Evolutionary conservation across 2,329 filamentous ascomycete species (phyloP), one percentile per base, ranked within the genome.

Genomic region (Apiospora aurea): DNA sequence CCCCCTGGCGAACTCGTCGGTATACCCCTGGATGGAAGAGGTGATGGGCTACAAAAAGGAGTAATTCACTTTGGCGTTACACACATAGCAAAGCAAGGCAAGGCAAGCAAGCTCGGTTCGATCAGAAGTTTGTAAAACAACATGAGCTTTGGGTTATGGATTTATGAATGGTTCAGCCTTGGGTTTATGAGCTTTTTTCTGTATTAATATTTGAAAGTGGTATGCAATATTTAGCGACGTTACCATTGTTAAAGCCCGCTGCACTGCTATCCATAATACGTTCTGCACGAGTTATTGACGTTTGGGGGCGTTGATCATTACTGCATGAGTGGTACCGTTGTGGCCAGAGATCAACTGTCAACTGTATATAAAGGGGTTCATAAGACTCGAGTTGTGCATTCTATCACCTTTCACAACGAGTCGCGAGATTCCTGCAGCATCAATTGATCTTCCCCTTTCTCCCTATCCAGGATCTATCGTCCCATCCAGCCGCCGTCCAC

Each of bases 1-100:
- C 77, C 91, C 91, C 5, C 79, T 85, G 77, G 88, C 89, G 0
- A 91, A 91, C 74, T 79, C 77, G 4, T 81, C 83, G 5, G 87
- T 91, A 34, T 91, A 90, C 77, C 87, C 89, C 1, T 91, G 88
- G 89, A 88, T 91, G 85, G 88, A 90, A 77, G 80, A 83, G 71
- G 85, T 90, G 1, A 85, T 90, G 82, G 76, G 70, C 67, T 64
- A 64, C 57, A 64, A 41, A 64, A 64, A 64, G 57, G 57, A 64
- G 24, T 64, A 41, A n/a, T 6, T 47, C 16, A 47, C 44, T 41
- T 64, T 13, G 34, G 21, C 34, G 34, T 64, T 41, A 47, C 16
- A 16, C 18, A 5, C 10, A 49, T n/a, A 49, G 8, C 21, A 41
- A 14, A 29, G 57, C 18, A 64, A 64, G 41, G 57, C 18, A 64